Evolutionary conservation across 2,329 filamentous ascomycete genomes (phyloP), one percentile per base, ranked within the genome.

Genomic region (Aspergillus japonicus): DNA sequence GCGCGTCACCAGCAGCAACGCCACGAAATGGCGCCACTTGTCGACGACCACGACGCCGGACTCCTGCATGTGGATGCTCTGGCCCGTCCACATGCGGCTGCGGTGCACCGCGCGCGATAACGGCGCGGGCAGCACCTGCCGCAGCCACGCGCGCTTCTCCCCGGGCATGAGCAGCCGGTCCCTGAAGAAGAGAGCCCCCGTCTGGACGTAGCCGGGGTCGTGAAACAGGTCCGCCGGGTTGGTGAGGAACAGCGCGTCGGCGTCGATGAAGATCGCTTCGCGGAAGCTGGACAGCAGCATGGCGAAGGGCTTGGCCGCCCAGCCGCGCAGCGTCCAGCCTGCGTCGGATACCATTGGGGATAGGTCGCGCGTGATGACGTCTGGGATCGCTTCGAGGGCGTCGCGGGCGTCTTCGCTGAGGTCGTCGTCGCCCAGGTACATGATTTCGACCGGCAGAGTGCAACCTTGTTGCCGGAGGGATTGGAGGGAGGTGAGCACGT

Each of bases 221-320:
- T 75, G 72, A 63, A 81, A 81, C 19, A 81, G 63, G 2, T 68
- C 58, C 53, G 72, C 75, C 0, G 78, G 80, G 58, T 79, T 75
- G 14, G 71, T 68, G 61, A 81, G 75, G 66, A 81, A 81, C 19
- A 78, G 66, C 4, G 74, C 73, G 59, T 81, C 80, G 0, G 79
- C 79, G 58, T 81, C 79, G 60, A 82, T 78, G 61, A 82, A 78
- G 47, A 81, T 78, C 57, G 75, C 75, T 64, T 82, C 78, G 5
- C 78, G 77, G 68, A 81, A 82, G 31, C 76, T 79, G 1, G 78
- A 80, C 59, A 80, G 65, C 4, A 82, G 67, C 21, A 80, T 79
- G 1, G 79, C 79, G 50, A 78, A 81, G 0, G 80, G 78, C 60
- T 82, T 82, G 26, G 75, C 77, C 0, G 79, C 79, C 78, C 78